Percentiles rank a stretch among this genome's conserved stretches.
phyloP scores from a whole-genome alignment of 345 rosid genomes.

The Eucalyptus globulus region DNA sequence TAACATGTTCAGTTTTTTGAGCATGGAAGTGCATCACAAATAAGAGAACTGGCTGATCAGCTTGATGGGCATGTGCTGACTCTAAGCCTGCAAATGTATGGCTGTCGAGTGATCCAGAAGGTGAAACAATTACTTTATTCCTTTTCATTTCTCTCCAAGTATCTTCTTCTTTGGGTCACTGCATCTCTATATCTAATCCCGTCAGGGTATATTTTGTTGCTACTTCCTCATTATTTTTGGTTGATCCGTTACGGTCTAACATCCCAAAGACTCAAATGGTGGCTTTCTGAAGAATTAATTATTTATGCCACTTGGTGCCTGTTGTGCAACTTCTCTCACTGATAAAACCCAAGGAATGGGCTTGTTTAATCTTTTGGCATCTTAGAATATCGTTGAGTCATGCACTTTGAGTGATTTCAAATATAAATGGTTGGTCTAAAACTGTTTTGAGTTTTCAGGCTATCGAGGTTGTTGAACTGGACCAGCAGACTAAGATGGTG shows the following conservation, averaged over 20 bases:
- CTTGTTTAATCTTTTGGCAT: neutral
- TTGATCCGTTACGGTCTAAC: neutral
- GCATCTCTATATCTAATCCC: neutral
- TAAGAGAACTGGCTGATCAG: conserved; percentile 78
- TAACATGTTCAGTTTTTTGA: conserved; percentile 64
- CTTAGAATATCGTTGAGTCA: neutral
- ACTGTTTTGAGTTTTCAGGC: conserved; percentile 32
- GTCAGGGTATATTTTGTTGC: neutral
- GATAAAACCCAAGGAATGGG: neutral
- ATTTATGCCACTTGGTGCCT: neutral
- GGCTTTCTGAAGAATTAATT: neutral
- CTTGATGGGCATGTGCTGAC: conserved; percentile 71
- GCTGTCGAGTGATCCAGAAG: conserved; percentile 97
- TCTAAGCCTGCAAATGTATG: conserved; percentile 96
- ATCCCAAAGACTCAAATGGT: neutral
- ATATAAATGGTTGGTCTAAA: neutral
- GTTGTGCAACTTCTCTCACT: neutral
- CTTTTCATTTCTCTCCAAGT: neutral
- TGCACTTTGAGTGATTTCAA: neutral
- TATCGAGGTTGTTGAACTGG: conserved; percentile 84
- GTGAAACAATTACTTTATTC: conserved; percentile 10
- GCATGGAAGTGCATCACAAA: conserved; percentile 81
- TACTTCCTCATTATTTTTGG: neutral
- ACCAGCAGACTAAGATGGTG: conserved; percentile 85
- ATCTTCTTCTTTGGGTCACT: neutral